Base-by-base conservation (phyloP, 2,329 filamentous ascomycete genomes). In the Penicillium sp. region DNA sequence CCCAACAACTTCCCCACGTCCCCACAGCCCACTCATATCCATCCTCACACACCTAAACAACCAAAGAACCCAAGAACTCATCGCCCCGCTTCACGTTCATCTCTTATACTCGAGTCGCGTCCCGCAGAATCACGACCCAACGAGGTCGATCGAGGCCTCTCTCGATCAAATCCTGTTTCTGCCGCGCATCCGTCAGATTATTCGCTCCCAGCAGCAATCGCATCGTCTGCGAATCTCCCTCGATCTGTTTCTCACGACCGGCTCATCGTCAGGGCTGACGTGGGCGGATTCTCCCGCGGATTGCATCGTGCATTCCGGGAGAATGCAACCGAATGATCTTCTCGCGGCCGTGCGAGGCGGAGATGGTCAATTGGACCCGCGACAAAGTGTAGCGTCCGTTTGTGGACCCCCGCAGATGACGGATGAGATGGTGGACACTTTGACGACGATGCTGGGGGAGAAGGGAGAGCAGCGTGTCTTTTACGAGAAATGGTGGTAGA, bases 351-450 rank as follows among this genome's bases (percentile, higher is more conserved):
- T 70, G 8, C 54, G 55, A 2, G 52, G 54, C 0, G 66, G 67
- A 1, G 59, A 63, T 6, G 62, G 66, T 1, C 55, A 59, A 4
- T 64, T 47, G 1, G 37, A 50, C 34, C 50, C 56, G 43, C 54
- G 62, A 1, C 65, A 68, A 1, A 74, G 75, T 0, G 71, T 83
- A 3, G 79, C 81, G 9, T 88, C 87, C 63, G 68, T 88, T 0
- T 88, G 85, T 59, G 85, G 85, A 1, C 77, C 84, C 11, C 82
- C 82, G 9, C 57, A 58, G 3, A 88, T 88, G 84, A 87, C 83
- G 1, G 85, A 88, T 62, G 74, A 78, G 43, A 76, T 86, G 55
- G 80, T 84, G 1, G 66, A 70, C 18, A 50, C 61, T 12, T 57
- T 73, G 8, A 60, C 59, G 34, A 54, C 49, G 1, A 53, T 67